These are phyloP conservation scores for Microbotryum silenes-acaulis DNA, from an alignment of 1,284 basidiomycete genomes.

Conservation along the genomic window DNA sequence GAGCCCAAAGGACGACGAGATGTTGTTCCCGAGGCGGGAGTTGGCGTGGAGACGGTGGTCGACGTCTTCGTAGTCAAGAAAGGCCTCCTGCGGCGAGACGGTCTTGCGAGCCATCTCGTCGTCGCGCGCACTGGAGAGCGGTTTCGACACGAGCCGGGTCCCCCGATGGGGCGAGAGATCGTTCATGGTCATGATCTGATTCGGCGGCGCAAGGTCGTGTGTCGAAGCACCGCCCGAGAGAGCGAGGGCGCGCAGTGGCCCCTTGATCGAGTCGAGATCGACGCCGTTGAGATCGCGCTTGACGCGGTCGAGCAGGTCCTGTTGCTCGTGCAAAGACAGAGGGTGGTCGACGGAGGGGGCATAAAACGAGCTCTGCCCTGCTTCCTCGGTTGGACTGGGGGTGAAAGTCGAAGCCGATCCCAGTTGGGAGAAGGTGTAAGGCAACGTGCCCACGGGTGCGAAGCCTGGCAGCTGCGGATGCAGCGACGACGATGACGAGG, in stretches of 20 bases:
- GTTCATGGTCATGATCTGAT: constrained; percentile 3
- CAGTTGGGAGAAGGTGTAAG: no score
- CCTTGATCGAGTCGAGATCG: constrained; percentile 24
- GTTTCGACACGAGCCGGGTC: neutral
- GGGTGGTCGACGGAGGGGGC: constrained; percentile 18
- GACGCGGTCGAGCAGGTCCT: constrained; percentile 27
- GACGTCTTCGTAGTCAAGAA: constrained; percentile 30
- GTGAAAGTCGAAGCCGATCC: no score
- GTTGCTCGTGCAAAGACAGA: constrained; percentile 22
- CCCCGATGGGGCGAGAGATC: neutral
- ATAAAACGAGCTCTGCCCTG: no score
- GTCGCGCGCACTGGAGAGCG: neutral
- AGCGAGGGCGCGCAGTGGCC: constrained; percentile 25
- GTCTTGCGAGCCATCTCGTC: constrained; percentile 13
- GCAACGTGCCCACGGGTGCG: no score
- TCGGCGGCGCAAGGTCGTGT: neutral
- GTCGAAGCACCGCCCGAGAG: neutral
- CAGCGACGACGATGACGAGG: no score
- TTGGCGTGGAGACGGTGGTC: constrained; percentile 18
- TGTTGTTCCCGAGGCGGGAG: neutral
- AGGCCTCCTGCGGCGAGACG: constrained; percentile 31
- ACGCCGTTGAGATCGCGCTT: constrained; percentile 22
- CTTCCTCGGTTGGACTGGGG: no score
- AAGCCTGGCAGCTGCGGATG: no score
- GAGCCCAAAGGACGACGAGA: constrained; percentile 1